Base-by-base conservation (phyloP, 257 asterid genomes). In the Solanum chmielewskii region DNA sequence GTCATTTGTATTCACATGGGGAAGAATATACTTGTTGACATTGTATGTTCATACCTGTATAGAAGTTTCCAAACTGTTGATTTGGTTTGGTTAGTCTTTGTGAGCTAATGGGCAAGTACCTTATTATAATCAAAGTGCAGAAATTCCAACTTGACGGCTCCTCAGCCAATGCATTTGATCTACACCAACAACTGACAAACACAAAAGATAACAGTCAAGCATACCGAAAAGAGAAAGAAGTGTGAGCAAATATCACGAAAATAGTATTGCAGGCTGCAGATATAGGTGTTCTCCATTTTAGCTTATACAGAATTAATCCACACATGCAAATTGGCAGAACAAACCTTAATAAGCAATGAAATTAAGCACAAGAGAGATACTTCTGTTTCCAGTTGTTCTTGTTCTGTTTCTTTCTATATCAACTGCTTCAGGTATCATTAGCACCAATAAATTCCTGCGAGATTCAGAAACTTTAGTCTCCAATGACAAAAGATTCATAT, bases 391-490 rank as follows among this genome's bases (percentile, higher is more conserved):
- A 78, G 66, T 9, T 78, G 84, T 27, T 78, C 66, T 78, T 45
- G 42, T 78, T 78, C 42, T 78, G 66, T 5, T 78, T 78, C 33
- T 27, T 45, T 78, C 37, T 49, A 78, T 78, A 47, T 37, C 66
- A 78, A 78, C 13, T 27, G 84, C 80, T 41, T 62, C 88, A 35
- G 92, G 88, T 60, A 89, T 86, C 35, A 90, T 92, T 81, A 87
- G 87, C 12, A 29, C 66, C 25, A 21, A 44, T 25, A 11, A 86
- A 86, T 70, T 85, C 3, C 21, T 91, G 33, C 62, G 73, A 62
- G 92, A 88, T 16, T 87, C 91, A 21, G 90, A 88, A 33, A 85
- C 87, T 64, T 84, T 92, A 56, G 89, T 88, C 52, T 92, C 94
- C 29, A 85, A 81, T 20, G 90, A 90, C 39, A 35, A 88, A 74